A percentile compares a stretch with the other conserved stretches of the same genome.
phyloP scores from a whole-genome alignment of 148 eudicot species.

The Rhododendron williamsianum region DNA sequence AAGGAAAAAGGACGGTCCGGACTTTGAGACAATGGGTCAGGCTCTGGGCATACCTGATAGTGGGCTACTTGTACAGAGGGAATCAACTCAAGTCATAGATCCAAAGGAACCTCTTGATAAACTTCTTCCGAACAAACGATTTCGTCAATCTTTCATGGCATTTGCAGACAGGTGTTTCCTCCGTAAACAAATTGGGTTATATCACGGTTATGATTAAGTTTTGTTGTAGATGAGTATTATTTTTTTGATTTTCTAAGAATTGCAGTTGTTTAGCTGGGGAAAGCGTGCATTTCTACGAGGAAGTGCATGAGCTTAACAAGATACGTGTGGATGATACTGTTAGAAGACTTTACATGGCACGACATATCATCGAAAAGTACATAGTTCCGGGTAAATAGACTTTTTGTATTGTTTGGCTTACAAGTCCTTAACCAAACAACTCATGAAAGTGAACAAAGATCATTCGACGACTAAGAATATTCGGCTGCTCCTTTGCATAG shows the following conservation, averaged over 20 bases:
- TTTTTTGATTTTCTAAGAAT: conserved; percentile 7
- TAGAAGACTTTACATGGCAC: conserved; percentile 84
- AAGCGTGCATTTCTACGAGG: conserved; percentile 82
- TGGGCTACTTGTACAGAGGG: conserved; percentile 36
- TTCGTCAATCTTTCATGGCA: conserved; percentile 74
- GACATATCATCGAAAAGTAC: conserved; percentile 77
- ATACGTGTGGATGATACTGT: conserved; percentile 57
- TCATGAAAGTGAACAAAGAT: not conserved
- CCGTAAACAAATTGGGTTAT: not conserved
- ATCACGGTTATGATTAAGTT: not conserved
- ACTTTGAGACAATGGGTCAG: conserved; percentile 57
- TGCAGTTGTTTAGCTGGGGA: conserved; percentile 94
- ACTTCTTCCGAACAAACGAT: conserved; percentile 66
- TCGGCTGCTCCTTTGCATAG: not conserved
- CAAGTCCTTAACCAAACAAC: not conserved
- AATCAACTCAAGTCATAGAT: conserved; percentile 31
- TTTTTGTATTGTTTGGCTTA: not conserved
- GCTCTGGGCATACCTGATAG: conserved; percentile 70
- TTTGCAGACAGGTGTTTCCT: conserved; percentile 73
- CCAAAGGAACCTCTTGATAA: conserved; percentile 65
- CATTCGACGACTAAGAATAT: not conserved
- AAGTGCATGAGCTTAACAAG: conserved; percentile 68
- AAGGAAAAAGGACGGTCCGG: conserved; percentile 45
- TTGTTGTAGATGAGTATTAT: not conserved
- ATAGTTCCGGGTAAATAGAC: conserved; percentile 36